These are phyloP conservation scores for Mastigamoeba balamuthi DNA, from an alignment of 78 protist species.

Conservation along the genomic window DNA sequence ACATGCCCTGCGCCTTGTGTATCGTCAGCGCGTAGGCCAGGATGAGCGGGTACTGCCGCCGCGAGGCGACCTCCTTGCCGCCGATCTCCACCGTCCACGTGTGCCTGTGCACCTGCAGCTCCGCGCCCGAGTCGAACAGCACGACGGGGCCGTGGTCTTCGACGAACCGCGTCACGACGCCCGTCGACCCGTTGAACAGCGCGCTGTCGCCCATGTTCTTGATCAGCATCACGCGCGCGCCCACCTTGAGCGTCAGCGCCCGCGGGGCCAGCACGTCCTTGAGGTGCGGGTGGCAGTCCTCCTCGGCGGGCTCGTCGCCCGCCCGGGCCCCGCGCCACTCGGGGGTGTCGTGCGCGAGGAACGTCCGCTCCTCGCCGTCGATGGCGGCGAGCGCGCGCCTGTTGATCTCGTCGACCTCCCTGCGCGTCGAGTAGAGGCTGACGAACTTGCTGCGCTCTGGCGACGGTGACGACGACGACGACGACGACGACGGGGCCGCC, in stretches of 20 bases:
- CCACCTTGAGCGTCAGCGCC: slow-evolving; percentile 19
- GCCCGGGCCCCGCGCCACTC: not conserved
- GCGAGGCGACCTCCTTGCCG: no score
- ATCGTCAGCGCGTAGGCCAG: slow-evolving; percentile 88
- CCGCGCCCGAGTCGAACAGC: no score
- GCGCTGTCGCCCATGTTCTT: not conserved
- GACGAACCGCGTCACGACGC: slow-evolving; percentile 36
- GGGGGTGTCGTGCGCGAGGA: not conserved
- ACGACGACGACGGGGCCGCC: no score
- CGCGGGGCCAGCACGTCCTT: slow-evolving; percentile 30
- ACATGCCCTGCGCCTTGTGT: slow-evolving; percentile 87
- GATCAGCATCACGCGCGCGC: slow-evolving; percentile 50
- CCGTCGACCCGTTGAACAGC: slow-evolving; percentile 35
- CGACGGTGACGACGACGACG: no score
- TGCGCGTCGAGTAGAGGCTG: not conserved
- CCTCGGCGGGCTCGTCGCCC: no score
- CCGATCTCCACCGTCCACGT: no score
- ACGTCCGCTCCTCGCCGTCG: not conserved
- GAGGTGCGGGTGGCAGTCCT: no score
- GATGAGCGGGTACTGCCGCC: slow-evolving; percentile 81
- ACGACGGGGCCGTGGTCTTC: no score
- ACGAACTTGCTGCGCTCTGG: no score
- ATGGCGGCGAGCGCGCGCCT: not conserved
- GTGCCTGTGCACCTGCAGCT: no score
- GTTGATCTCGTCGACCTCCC: not conserved